Evolutionary conservation across 805 yeast genomes (phyloP), one percentile per base, ranked within the genome.

Genomic region (Kuraishia capsulata): DNA sequence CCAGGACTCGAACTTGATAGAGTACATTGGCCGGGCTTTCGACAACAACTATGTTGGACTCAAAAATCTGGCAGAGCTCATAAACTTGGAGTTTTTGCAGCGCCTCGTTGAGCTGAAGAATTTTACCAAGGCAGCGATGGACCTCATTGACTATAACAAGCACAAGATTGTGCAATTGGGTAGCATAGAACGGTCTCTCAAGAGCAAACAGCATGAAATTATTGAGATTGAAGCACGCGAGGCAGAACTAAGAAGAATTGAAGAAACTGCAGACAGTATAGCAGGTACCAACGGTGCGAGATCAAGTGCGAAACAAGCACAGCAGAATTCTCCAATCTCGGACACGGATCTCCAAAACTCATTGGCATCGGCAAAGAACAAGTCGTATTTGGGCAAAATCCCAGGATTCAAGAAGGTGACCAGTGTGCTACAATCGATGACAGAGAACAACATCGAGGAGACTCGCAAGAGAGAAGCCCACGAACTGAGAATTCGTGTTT

Each of bases 1-100:
- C 8, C 60, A 61, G 37, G 61, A 59, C 40, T 59, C 63, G 3
- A 48, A 49, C 35, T 47, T 45, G 2, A 69, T 86, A 43, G 97
- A 92, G 53, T 76, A 78, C 44, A 74, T 87, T 21, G 97, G 97
- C 1, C 88, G 84, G 51, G 81, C 88, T 1, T 78, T 85, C 44
- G 97, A 92, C 56, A 72, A 79, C 30, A 76, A 72, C 29, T 78
- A 73, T 43, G 71, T 78, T 16, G 72, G 77, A 17, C 53, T 71
- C 18, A 65, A 66, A 37, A 51, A 64, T 9, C 56, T 73, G 9
- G 39, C 49, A 20, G 54, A 53, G 31, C 39, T 46, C 11, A 46
- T 60, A 3, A 57, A 56, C 37, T 42, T 57, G 30, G 49, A 47
- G 17, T 57, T 60, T 39, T 44, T 59, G 21, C 65, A 61, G 44